Percentiles rank a stretch among this genome's conserved stretches.
Conservation (phyloP, 192 early-diverging fungal genomes). For the Linnemannia schmuckeri region DNA sequence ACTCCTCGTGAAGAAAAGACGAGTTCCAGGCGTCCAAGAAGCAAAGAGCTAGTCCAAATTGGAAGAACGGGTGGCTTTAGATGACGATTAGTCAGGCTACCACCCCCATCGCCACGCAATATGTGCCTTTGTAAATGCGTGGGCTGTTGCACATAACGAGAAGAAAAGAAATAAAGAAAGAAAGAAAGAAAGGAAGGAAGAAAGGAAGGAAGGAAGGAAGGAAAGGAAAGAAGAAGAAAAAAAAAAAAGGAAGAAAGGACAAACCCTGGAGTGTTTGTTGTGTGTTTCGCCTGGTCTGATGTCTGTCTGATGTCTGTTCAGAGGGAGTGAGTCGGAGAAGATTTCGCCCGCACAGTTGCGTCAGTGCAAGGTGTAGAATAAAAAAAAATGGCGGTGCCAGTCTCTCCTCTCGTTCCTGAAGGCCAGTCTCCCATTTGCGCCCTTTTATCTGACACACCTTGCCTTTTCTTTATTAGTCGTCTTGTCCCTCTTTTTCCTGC, state of each 20-base stretch:
- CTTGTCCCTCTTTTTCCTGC: not conserved
- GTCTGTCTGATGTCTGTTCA: too few species aligned
- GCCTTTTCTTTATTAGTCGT: not conserved
- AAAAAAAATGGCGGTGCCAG: not conserved
- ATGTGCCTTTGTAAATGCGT: not conserved
- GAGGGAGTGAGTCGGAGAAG: too few species aligned
- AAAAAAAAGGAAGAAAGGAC: not conserved
- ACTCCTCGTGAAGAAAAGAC: not conserved
- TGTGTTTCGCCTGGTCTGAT: too few species aligned
- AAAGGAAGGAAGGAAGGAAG: not conserved
- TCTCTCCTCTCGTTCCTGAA: not conserved
- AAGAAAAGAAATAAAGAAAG: not conserved
- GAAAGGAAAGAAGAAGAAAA: not conserved
- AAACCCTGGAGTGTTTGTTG: too few species aligned
- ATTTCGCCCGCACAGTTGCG: too few species aligned
- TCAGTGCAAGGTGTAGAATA: not conserved
- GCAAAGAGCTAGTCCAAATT: not conserved
- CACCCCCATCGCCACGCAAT: not conserved
- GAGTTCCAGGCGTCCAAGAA: not conserved
- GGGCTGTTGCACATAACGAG: not conserved
- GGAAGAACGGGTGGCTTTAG: not conserved
- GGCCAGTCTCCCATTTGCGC: not conserved
- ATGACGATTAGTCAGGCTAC: slow-evolving; percentile 1
- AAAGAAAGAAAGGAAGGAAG: not conserved
- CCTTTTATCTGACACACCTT: not conserved